phyloP scores from a whole-genome alignment of 495 filamentous ascomycete genomes.

The Neurospora sp. region DNA sequence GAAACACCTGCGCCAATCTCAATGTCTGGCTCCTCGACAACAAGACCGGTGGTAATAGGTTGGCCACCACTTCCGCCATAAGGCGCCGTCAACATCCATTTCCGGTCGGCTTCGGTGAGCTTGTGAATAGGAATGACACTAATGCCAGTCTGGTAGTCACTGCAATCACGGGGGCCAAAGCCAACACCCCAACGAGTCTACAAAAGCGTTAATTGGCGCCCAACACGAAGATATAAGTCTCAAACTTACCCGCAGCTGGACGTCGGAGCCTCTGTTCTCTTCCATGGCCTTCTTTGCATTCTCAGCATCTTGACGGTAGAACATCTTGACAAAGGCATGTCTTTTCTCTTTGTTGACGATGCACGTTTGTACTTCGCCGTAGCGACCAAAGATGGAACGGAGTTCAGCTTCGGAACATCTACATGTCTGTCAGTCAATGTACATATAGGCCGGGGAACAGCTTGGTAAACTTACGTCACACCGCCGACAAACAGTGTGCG shows the following conservation, averaged over 20 bases:
- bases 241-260: slow-evolving; percentile 66
- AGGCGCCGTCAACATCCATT: slow-evolving; percentile 94
- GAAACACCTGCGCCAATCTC: slow-evolving; percentile 96
- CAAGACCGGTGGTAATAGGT: slow-evolving; percentile 69
- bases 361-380: slow-evolving; percentile 85
- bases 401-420: slow-evolving; percentile 75
- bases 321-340: slow-evolving; percentile 98
- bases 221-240: background rate
- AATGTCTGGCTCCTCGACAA: slow-evolving; percentile 95
- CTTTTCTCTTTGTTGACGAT: slow-evolving; percentile 97
- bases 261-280: slow-evolving; percentile 55
- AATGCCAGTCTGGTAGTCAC: slow-evolving; percentile 85
- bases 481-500: slow-evolving; percentile 94
- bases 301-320: slow-evolving; percentile 74
- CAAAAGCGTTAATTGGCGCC: slow-evolving; percentile 12
- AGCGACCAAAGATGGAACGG: slow-evolving; percentile 63
- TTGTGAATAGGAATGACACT: slow-evolving; percentile 87
- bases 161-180: slow-evolving; percentile 94
- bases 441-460: slow-evolving; percentile 7
- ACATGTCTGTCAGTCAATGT: slow-evolving; percentile 9
- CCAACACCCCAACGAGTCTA: slow-evolving; percentile 96
- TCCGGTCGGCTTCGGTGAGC: slow-evolving; percentile 89
- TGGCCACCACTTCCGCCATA: slow-evolving; percentile 86
- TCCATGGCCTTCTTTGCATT: slow-evolving; percentile 87
- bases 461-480: slow-evolving; percentile 60